Evolutionary conservation across 352 stramenopile species (phyloP).

Genomic region (Peronospora farinosa): DNA sequence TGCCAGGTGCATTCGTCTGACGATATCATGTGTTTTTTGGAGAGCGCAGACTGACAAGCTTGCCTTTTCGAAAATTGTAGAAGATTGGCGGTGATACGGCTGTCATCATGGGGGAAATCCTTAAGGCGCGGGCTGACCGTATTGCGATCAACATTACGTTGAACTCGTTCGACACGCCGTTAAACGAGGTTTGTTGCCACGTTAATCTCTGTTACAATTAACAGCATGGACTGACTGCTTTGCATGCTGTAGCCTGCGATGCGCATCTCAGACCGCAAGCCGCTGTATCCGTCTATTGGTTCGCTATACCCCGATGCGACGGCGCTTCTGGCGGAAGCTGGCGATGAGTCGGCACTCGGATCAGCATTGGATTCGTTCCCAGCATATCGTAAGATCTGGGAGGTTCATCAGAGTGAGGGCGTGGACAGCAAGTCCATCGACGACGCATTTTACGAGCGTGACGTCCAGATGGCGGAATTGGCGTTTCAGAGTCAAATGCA

Average conservation of each 20-base stretch:
- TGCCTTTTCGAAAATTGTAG: conserved; percentile 18
- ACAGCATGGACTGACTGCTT: conserved; percentile 1
- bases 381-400: conserved; percentile 96
- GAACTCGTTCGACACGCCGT: conserved; percentile 94
- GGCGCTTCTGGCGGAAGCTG: conserved; percentile 89
- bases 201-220: conserved; percentile 18
- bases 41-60: conserved; percentile 1
- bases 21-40: neutral
- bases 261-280: conserved; percentile 94
- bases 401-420: conserved; percentile 90
- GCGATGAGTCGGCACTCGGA: conserved; percentile 85
- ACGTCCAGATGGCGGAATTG: conserved; percentile 96
- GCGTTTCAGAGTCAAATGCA: conserved; percentile 99
- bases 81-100: conserved; percentile 95
- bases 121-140: conserved; percentile 92
- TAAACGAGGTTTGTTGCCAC: conserved; percentile 63
- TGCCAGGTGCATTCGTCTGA: conserved; percentile 54
- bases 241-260: conserved; percentile 81
- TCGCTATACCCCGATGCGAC: conserved; percentile 96
- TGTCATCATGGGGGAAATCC: conserved; percentile 95
- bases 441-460: conserved; percentile 98
- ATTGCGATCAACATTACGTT: conserved; percentile 99
- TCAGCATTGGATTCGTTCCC: conserved; percentile 91
- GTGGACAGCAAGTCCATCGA: conserved; percentile 97
- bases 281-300: conserved; percentile 96